A percentile compares a stretch with the other conserved stretches of the same genome.
Evolutionary conservation across 2,329 filamentous ascomycete species (phyloP).

Genomic region (Sphaerulina populicola): DNA sequence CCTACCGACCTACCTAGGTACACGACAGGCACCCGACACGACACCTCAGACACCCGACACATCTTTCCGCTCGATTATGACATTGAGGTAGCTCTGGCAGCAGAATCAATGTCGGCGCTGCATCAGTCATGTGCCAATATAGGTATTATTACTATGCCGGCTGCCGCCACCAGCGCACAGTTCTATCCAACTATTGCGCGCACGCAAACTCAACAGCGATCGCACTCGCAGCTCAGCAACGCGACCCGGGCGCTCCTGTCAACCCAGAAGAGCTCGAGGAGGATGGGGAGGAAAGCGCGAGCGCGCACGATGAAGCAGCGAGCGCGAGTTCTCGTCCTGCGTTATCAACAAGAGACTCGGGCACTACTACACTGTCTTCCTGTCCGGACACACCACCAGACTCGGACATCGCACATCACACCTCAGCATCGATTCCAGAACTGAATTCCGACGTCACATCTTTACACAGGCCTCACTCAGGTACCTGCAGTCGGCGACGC

Average conservation of each 20-base stretch:
- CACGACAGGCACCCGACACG: background rate
- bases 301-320: conserved; percentile 4
- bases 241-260: conserved; percentile 5
- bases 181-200: conserved; percentile 26
- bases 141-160: conserved; percentile 27
- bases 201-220: conserved; percentile 1
- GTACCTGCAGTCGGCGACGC: conserved; percentile 2
- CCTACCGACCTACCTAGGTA: too few relatives aligned
- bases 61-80: background rate
- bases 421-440: conserved; percentile 18
- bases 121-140: conserved; percentile 29
- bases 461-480: conserved; percentile 9
- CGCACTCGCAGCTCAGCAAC: conserved; percentile 1
- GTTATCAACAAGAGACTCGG: background rate
- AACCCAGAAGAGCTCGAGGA: background rate
- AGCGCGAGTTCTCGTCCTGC: conserved; percentile 2
- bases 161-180: conserved; percentile 28
- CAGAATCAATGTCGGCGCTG: conserved; percentile 8
- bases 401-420: conserved; percentile 6
- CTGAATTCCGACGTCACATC: conserved; percentile 13
- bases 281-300: conserved; percentile 4
- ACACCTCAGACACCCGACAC: background rate
- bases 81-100: background rate
- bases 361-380: background rate
- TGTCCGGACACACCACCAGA: conserved; percentile 2